phyloP scores from a whole-genome alignment of 345 rosid species.

The Diplotaxis tenuifolia region DNA sequence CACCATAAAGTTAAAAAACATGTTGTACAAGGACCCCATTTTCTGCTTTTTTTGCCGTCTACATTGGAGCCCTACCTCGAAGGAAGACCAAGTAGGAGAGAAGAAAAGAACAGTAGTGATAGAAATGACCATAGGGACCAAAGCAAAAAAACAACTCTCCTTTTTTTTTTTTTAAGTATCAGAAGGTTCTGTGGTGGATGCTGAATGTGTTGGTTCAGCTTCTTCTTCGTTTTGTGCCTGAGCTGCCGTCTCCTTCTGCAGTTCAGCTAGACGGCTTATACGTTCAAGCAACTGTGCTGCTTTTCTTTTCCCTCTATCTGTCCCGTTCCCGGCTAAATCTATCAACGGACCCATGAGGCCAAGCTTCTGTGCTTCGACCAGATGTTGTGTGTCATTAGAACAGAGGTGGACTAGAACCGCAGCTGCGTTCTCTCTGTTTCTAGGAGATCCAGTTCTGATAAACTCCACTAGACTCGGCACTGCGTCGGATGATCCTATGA shows the following conservation, averaged over 20 bases:
- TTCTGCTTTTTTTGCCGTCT: slow-evolving; percentile 26
- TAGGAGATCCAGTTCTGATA: slow-evolving; percentile 64
- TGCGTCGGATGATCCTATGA: slow-evolving; percentile 69
- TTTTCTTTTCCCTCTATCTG: slow-evolving; percentile 91
- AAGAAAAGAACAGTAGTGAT: slow-evolving; percentile 3
- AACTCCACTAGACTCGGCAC: slow-evolving; percentile 71
- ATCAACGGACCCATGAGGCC: slow-evolving; percentile 73
- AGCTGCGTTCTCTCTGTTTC: slow-evolving; percentile 79
- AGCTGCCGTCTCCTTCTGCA: slow-evolving; percentile 58
- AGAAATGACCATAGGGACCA: slow-evolving; percentile 2
- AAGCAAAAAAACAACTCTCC: neutral
- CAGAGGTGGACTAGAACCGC: slow-evolving; percentile 87
- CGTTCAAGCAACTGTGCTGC: slow-evolving; percentile 89
- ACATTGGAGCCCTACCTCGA: slow-evolving; percentile 14
- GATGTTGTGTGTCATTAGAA: slow-evolving; percentile 65
- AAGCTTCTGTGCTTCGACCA: slow-evolving; percentile 74
- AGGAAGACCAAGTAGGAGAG: slow-evolving; percentile 15
- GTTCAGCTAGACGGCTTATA: slow-evolving; percentile 65
- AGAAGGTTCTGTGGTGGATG: slow-evolving; percentile 38
- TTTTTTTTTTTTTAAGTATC: slow-evolving; percentile 49
- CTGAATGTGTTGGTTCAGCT: slow-evolving; percentile 43
- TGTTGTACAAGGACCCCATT: slow-evolving; percentile 24
- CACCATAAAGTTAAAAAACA: slow-evolving; percentile 31
- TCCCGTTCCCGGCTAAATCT: slow-evolving; percentile 84
- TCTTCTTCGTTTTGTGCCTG: slow-evolving; percentile 35